Evolutionary conservation across 306 rosid species (phyloP).

Genomic region (Dryas octopetala): DNA sequence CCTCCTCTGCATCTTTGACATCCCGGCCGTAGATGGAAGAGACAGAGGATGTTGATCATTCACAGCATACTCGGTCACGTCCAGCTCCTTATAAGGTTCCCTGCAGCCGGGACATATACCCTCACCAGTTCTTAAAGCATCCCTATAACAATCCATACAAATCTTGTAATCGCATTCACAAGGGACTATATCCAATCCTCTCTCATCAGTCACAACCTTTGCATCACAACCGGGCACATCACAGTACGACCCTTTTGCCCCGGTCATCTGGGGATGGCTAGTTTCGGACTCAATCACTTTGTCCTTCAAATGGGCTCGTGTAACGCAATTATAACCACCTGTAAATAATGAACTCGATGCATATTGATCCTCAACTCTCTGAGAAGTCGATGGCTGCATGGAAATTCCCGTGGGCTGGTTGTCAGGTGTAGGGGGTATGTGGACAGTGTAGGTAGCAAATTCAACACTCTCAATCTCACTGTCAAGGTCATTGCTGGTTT

Average conservation of each 20-base stretch:
- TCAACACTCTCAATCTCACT: constrained; percentile 38
- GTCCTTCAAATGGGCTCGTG: constrained; percentile 63
- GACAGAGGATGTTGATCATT: constrained; percentile 22
- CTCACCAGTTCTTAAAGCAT: constrained; percentile 46
- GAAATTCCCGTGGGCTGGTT: constrained; percentile 56
- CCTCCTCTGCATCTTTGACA: constrained; percentile 57
- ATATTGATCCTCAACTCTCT: constrained; percentile 63
- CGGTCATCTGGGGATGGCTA: constrained; percentile 70
- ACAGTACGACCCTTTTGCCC: constrained; percentile 60
- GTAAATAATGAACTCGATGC: constrained; percentile 69
- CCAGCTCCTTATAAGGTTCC: constrained; percentile 43
- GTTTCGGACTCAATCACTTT: constrained; percentile 60
- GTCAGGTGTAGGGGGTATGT: constrained; percentile 69
- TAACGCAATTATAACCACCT: constrained; percentile 58
- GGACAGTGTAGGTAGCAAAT: constrained; percentile 51
- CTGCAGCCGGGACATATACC: constrained; percentile 64
- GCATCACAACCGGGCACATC: constrained; percentile 57
- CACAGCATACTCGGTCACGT: constrained; percentile 14
- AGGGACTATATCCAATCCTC: constrained; percentile 63
- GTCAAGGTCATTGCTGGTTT: constrained; percentile 48
- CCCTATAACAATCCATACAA: constrained; percentile 64
- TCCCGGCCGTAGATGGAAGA: constrained; percentile 31
- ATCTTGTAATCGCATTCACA: constrained; percentile 66
- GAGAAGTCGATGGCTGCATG: constrained; percentile 52
- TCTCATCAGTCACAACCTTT: constrained; percentile 53